A percentile compares a stretch with the other conserved stretches of the same genome.
Evolutionary conservation across 495 filamentous ascomycete genomes (phyloP).

Genomic region (Aspergillus haitiensis): DNA sequence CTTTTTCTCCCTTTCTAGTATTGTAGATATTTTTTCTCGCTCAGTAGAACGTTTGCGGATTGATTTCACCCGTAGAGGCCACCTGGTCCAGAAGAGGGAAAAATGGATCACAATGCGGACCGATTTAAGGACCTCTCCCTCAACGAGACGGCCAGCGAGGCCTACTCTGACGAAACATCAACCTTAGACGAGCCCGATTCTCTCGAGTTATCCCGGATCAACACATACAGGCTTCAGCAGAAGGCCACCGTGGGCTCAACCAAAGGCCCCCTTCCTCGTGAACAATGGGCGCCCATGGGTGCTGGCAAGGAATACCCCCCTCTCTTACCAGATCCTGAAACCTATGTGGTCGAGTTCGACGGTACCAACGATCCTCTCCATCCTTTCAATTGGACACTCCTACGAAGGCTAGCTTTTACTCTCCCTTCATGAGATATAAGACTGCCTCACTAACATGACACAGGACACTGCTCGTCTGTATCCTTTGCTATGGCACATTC

Average conservation of each 20-base stretch:
- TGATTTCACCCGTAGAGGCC: neutral
- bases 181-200: constrained; percentile 24
- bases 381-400: constrained; percentile 53
- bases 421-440: constrained; percentile 12
- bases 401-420: constrained; percentile 30
- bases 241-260: constrained; percentile 31
- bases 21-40: neutral
- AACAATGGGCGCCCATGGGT: constrained; percentile 31
- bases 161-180: constrained; percentile 8
- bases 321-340: constrained; percentile 36
- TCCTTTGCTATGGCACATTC: constrained; percentile 53
- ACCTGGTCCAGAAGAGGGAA: neutral
- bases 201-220: constrained; percentile 28
- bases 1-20: neutral
- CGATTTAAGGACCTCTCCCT: constrained; percentile 9
- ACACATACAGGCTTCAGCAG: constrained; percentile 31
- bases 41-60: neutral
- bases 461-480: constrained; percentile 30
- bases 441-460: neutral
- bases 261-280: constrained; percentile 21
- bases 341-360: constrained; percentile 56
- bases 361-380: constrained; percentile 51
- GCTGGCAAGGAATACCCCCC: constrained; percentile 43
- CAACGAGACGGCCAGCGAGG: neutral
- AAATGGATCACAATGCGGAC: constrained; percentile 14